Evolutionary conservation across 2,329 filamentous ascomycete genomes (phyloP).

Genomic region (Ceratocystis cacaofunesta): DNA sequence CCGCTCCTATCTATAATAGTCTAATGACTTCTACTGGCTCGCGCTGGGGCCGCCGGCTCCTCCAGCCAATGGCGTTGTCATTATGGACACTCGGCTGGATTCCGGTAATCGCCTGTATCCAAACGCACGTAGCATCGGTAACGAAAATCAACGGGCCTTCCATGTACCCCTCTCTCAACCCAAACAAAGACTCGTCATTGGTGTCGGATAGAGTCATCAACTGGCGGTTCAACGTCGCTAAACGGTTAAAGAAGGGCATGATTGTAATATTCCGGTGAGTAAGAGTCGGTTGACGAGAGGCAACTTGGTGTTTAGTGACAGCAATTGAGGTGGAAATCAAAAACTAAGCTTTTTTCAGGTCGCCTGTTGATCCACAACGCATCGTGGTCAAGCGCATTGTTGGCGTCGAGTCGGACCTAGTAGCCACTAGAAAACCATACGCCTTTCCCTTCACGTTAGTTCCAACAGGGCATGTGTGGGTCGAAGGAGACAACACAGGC

Average conservation of each 20-base stretch:
- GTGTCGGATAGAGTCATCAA: slow-evolving; percentile 42
- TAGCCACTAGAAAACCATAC: slow-evolving; percentile 12
- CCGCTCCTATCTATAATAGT: not conserved
- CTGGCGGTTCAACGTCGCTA: slow-evolving; percentile 42
- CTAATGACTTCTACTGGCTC: slow-evolving; percentile 10
- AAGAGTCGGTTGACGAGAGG: not conserved
- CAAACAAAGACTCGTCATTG: slow-evolving; percentile 43
- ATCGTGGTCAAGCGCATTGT: slow-evolving; percentile 71
- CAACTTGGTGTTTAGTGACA: not conserved
- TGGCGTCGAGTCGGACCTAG: slow-evolving; percentile 57
- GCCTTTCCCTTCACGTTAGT: slow-evolving; percentile 36
- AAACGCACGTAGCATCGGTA: slow-evolving; percentile 44
- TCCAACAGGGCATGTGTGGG: slow-evolving; percentile 79
- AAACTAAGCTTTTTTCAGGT: slow-evolving; percentile 32
- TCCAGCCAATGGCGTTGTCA: slow-evolving; percentile 10
- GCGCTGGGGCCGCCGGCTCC: slow-evolving; percentile 8
- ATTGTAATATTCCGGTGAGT: slow-evolving; percentile 54
- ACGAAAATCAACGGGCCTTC: slow-evolving; percentile 45
- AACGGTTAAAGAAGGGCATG: slow-evolving; percentile 53
- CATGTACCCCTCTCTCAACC: slow-evolving; percentile 67
- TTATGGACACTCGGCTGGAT: slow-evolving; percentile 31
- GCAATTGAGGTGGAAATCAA: too few species aligned
- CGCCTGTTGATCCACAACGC: slow-evolving; percentile 53
- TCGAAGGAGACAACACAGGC: slow-evolving; percentile 61
- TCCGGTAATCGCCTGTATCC: slow-evolving; percentile 46